Base-by-base conservation (phyloP, 768 basidiomycete species). In the Gymnopilus dilepis region DNA sequence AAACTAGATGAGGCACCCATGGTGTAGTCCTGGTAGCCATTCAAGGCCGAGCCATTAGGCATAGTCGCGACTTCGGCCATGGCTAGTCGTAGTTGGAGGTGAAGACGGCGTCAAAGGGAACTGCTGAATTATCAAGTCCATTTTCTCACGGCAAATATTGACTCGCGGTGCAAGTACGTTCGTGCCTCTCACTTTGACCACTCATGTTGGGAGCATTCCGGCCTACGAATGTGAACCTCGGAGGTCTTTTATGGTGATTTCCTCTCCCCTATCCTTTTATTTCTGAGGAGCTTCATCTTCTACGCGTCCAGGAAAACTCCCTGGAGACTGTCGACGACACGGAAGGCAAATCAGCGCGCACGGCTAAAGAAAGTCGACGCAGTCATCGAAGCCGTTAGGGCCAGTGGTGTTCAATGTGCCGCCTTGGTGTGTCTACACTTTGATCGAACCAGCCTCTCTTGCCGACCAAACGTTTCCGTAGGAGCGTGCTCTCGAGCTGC, bases 271-370 rank as follows among this genome's bases (percentile, higher is more conserved):
- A 38, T 51, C 41, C 30, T 28, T 9, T 24, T 22, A n/a, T 30
- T 2, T n/a, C 41, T 47, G 31, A 52, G 57, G 28, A 22, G 67
- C 33, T 8, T 38, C 26, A 60, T 21, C 11, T 70, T n/a, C n/a
- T n/a, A n/a, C n/a, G n/a, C n/a, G n/a, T n/a, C n/a, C n/a, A 98
- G 96, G 96, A 98, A 98, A 80, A 87, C 84, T 15, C 96, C 97
- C 53, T 98, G 94, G 94, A 90, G 92, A 71, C 76, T 99, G 67
- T 97, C 95, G 15, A 76, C 84, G 17, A 96, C 95, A 4, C 87
- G 97, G 61, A 99, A 99, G 78, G 92, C 94, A 22, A 96, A 97
- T 67, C 92, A 89, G 58, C 86, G 97, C 24, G 79, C 89, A 51
- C 84, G 97, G 59, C 85, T 99, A 62, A 95, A 94, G 82, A 89